Base-by-base conservation (phyloP, 306 rosid species). In the Potentilla sterilis region DNA sequence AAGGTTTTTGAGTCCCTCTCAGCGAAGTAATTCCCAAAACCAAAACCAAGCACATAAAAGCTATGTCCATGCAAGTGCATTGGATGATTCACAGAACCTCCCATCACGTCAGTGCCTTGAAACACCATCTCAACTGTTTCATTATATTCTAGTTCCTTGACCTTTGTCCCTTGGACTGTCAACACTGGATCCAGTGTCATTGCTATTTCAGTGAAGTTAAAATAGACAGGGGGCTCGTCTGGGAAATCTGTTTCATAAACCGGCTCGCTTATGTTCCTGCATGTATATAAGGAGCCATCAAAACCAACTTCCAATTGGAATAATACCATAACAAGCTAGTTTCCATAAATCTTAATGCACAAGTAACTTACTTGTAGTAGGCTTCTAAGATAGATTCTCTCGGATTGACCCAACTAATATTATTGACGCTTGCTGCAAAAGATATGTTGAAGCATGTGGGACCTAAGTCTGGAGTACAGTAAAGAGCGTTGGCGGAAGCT, bases 61-160 rank as follows among this genome's bases (percentile, higher is more conserved):
- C 77, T 73, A 73, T 57, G 19, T 24, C 79, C 79, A 66, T 65
- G 73, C 37, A 75, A 1, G 67, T 65, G 79, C 65, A 75, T 65
- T 7, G 66, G 79, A 37, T 65, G 73, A 51, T 65, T 49, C 11
- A 21, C 41, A 3, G 79, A 49, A 12, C 51, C 72, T 13, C 6
- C 28, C 22, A 64, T 0, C 52, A 75, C 21, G 6, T 66, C 42
- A 2, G 79, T 75, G 12, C 51, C 73, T 75, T 75, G 79, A 49
- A 75, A 75, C 43, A 66, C 51, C 16, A 75, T 48, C 79, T 75
- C 79, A 18, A 75, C 28, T 14, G 9, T 15, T 28, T 75, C 79
- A 4, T 66, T 66, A 37, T 75, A 65, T 37, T 75, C 42, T 32
- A 75, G 43, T 7, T 65, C 73, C 42, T 13, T 75, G 37, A 51